Evolutionary conservation across 2,329 filamentous ascomycete species (phyloP).

Genomic region (Fusarium algeriense): DNA sequence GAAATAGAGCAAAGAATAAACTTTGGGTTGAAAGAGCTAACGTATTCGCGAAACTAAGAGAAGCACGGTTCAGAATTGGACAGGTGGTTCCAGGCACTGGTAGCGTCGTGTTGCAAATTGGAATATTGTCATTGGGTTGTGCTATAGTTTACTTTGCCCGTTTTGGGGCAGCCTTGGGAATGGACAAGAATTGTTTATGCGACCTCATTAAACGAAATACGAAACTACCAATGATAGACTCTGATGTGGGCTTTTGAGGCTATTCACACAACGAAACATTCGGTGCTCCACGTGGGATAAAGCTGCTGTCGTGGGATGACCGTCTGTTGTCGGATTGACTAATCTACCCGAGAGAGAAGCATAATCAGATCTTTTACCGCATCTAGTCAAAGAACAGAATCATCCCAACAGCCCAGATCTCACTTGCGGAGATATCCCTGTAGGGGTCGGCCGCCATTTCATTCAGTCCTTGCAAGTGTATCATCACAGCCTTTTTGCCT

Average conservation of each 20-base stretch:
- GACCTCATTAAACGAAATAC: conserved; percentile 29
- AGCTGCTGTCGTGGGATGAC: conserved; percentile 2
- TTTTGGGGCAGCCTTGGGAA: not conserved
- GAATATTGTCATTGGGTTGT: conserved; percentile 20
- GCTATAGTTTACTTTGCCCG: conserved; percentile 1
- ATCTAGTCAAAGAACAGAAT: not conserved
- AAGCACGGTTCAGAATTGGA: not conserved
- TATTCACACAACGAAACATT: conserved; percentile 17
- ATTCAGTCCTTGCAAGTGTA: conserved; percentile 9
- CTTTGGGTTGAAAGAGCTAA: conserved; percentile 11
- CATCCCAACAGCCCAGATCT: conserved; percentile 19
- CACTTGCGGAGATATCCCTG: conserved; percentile 13
- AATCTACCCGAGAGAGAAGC: conserved; percentile 17
- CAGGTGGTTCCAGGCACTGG: conserved; percentile 5
- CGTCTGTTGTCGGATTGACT: conserved; percentile 18
- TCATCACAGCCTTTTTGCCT: not conserved
- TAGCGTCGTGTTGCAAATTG: conserved; percentile 29
- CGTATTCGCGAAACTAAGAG: conserved; percentile 17
- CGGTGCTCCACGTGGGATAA: conserved; percentile 23
- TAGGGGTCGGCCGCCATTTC: conserved; percentile 40
- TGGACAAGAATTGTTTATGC: conserved; percentile 4
- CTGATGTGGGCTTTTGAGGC: conserved; percentile 1
- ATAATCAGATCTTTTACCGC: conserved; percentile 5
- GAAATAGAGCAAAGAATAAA: conserved; percentile 4
- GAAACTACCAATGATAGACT: conserved; percentile 4